Conservation (phyloP, 176 grass and related monocot genomes). For the Oryza meridionalis region DNA sequence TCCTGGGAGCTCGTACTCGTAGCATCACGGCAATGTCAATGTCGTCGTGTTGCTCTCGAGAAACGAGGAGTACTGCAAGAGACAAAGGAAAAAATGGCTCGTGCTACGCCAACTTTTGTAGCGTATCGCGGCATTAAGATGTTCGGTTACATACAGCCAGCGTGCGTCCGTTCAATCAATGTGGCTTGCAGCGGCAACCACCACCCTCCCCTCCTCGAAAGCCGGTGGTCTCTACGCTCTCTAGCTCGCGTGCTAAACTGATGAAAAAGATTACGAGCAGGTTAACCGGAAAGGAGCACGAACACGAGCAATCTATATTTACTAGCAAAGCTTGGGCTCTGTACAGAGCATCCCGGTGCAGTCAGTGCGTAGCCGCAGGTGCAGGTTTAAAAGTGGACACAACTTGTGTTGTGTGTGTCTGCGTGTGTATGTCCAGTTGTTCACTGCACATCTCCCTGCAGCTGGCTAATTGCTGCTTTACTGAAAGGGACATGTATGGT, state of each 20-base stretch:
- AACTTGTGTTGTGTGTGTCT: background rate
- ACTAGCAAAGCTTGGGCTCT: background rate
- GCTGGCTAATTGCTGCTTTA: constrained; percentile 12
- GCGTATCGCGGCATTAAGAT: constrained; percentile 25
- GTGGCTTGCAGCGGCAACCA: constrained; percentile 1
- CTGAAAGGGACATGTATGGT: constrained; percentile 25
- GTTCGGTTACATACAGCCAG: constrained; percentile 6
- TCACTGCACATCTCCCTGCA: background rate
- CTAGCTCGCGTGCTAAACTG: background rate
- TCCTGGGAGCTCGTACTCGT: background rate
- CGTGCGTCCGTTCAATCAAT: constrained; percentile 22
- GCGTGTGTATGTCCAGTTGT: background rate
- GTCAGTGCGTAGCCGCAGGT: background rate
- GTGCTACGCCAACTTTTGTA: constrained; percentile 25
- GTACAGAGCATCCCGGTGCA: background rate
- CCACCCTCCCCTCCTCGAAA: background rate
- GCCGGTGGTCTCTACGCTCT: constrained; percentile 12
- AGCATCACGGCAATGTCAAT: background rate
- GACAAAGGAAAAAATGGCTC: background rate
- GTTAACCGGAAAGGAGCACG: background rate
- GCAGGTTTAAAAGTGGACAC: background rate
- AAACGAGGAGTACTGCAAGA: constrained; percentile 9
- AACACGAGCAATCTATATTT: background rate
- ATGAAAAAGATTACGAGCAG: background rate
- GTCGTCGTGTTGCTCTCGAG: constrained; percentile 14